phyloP scores from a whole-genome alignment of 2,329 filamentous ascomycete genomes.

The Tympanopsis confertula region DNA sequence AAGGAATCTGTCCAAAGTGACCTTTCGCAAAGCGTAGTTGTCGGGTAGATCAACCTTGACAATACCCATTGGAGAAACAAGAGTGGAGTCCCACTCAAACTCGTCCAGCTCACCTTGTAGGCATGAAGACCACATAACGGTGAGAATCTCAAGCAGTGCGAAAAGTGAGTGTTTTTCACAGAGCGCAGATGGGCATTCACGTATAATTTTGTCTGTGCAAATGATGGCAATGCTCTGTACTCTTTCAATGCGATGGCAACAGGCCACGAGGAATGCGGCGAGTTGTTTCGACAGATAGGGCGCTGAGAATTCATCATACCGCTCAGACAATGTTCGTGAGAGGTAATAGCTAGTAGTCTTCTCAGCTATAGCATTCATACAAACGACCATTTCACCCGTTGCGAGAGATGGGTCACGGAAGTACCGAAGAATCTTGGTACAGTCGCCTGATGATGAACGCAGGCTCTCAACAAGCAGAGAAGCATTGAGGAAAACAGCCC shows the following conservation, averaged over 20 bases:
- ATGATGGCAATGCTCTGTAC: conserved; percentile 78
- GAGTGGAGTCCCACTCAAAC: conserved; percentile 75
- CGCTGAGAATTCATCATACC: conserved; percentile 71
- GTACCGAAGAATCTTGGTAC: conserved; percentile 78
- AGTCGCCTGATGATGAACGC: conserved; percentile 76
- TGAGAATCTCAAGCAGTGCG: conserved; percentile 79
- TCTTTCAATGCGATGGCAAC: conserved; percentile 84
- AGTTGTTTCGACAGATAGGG: conserved; percentile 84
- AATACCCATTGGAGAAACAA: conserved; percentile 64
- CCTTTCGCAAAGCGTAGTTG: conserved; percentile 71
- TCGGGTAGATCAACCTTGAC: conserved; percentile 88
- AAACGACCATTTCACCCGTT: conserved; percentile 47
- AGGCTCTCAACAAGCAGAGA: conserved; percentile 82
- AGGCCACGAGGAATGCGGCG: conserved; percentile 71
- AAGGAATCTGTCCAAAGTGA: conserved; percentile 68
- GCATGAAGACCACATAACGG: conserved; percentile 90
- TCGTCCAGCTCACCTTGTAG: conserved; percentile 88
- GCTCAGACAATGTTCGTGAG: conserved; percentile 59
- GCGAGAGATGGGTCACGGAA: conserved; percentile 86
- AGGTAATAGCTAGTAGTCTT: conserved; percentile 72
- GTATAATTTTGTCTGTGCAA: conserved; percentile 78
- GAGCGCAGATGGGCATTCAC: conserved; percentile 73
- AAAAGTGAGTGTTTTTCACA: conserved; percentile 87
- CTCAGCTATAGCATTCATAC: conserved; percentile 52
- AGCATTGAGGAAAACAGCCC: conserved; percentile 83